Percentiles rank a stretch among this genome's conserved stretches.
Evolutionary conservation across 371 early-diverging fungal genomes (phyloP).

Genomic region (Blakeslea trispora): DNA sequence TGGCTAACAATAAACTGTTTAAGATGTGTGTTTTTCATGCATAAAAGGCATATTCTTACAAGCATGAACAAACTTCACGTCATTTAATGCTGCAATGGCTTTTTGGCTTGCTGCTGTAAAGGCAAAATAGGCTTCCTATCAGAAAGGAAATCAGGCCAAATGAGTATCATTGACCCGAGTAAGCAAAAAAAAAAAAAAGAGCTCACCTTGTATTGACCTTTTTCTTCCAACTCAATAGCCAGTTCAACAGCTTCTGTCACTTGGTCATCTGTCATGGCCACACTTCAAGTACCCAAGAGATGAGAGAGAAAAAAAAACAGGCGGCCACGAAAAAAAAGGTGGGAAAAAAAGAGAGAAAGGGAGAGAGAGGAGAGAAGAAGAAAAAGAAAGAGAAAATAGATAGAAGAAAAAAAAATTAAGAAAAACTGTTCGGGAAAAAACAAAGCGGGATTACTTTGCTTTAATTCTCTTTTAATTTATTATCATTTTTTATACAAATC

Average conservation of each 20-base stretch:
- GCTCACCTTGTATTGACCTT: conserved; percentile 43
- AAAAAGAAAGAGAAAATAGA: conserved; percentile 5
- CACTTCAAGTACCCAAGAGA: not conserved
- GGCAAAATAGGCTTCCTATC: conserved; percentile 49
- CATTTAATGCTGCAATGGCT: conserved; percentile 36
- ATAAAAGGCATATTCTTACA: conserved; percentile 33
- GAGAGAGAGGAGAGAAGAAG: not conserved
- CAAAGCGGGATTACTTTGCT: not conserved
- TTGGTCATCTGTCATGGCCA: conserved; percentile 33
- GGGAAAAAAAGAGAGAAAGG: conserved; percentile 1
- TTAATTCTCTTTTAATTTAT: too few species aligned
- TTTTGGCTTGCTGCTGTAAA: conserved; percentile 34
- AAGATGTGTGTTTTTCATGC: not conserved
- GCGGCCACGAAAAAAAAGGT: conserved; percentile 1
- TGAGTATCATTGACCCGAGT: too few species aligned
- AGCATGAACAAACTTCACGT: conserved; percentile 51
- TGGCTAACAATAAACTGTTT: conserved; percentile 30
- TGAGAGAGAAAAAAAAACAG: not conserved
- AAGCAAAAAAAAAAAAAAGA: too few species aligned
- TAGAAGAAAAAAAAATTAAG: conserved; percentile 1
- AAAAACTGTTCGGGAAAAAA: not conserved
- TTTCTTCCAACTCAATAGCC: conserved; percentile 38
- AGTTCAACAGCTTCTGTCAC: conserved; percentile 28
- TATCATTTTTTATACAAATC: not conserved
- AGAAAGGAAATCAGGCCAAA: not conserved